A percentile compares a stretch with the other conserved stretches of the same genome.
Evolutionary conservation across 257 asterid genomes (phyloP).

Genomic region (Mentha longifolia): DNA sequence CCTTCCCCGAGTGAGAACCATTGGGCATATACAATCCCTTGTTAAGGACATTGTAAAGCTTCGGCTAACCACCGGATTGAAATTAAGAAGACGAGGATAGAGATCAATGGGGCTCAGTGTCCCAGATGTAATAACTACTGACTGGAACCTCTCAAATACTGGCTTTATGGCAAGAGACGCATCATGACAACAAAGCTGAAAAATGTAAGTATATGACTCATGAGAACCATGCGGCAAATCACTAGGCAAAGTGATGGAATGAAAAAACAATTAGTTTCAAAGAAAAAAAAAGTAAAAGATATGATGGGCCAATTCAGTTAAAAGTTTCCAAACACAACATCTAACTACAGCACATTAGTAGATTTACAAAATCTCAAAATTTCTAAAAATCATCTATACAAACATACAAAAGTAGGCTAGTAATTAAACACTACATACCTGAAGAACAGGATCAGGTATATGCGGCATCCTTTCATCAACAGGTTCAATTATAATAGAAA

Average conservation of each 20-base stretch:
- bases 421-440: slow-evolving; percentile 49
- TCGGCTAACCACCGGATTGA: slow-evolving; percentile 92
- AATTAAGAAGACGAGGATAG: slow-evolving; percentile 93
- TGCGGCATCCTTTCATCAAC: slow-evolving; percentile 98
- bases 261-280: neutral
- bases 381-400: neutral
- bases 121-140: slow-evolving; percentile 97
- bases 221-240: slow-evolving; percentile 25
- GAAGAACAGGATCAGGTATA: slow-evolving; percentile 96
- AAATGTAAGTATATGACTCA: slow-evolving; percentile 25
- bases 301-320: neutral
- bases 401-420: neutral
- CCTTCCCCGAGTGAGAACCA: slow-evolving; percentile 99
- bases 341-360: neutral
- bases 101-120: slow-evolving; percentile 99
- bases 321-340: slow-evolving; percentile 1
- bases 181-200: slow-evolving; percentile 97
- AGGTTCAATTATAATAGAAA: slow-evolving; percentile 94
- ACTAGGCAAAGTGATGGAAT: neutral
- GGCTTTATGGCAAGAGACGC: slow-evolving; percentile 99
- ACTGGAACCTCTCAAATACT: slow-evolving; percentile 94
- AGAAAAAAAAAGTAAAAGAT: slow-evolving; percentile 21
- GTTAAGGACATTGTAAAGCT: slow-evolving; percentile 97
- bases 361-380: neutral
- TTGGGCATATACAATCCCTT: slow-evolving; percentile 98